Evolutionary conservation across 352 stramenopile species (phyloP).

Genomic region (Globisporangium cystogenes): DNA sequence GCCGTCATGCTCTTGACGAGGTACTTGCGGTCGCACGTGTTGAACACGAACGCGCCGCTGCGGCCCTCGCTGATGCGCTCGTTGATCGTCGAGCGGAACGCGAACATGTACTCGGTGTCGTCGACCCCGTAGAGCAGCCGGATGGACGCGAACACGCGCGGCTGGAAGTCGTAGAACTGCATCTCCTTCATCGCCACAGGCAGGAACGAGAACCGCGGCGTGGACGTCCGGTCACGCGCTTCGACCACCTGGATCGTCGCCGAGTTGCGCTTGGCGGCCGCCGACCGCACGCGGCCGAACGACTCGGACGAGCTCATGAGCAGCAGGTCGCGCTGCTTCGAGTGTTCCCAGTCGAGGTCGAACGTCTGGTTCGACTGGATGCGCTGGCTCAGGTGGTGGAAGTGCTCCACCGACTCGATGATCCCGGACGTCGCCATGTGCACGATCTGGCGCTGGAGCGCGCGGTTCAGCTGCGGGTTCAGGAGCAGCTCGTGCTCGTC

Average conservation of each 20-base stretch:
- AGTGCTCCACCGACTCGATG: slow-evolving; percentile 81
- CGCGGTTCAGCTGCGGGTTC: slow-evolving; percentile 84
- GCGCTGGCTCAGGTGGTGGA: slow-evolving; percentile 56
- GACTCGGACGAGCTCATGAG: slow-evolving; percentile 44
- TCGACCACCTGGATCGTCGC: slow-evolving; percentile 65
- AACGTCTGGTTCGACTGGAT: slow-evolving; percentile 82
- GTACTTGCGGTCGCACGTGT: slow-evolving; percentile 85
- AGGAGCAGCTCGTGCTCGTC: slow-evolving; percentile 36
- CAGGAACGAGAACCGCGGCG: slow-evolving; percentile 53
- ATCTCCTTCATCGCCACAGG: slow-evolving; percentile 74
- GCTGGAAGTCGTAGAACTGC: slow-evolving; percentile 87
- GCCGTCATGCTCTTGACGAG: slow-evolving; percentile 88
- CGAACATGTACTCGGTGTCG: slow-evolving; percentile 73
- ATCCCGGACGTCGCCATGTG: slow-evolving; percentile 87
- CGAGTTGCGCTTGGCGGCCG: not conserved
- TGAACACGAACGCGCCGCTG: slow-evolving; percentile 89
- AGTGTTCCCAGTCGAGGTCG: slow-evolving; percentile 70
- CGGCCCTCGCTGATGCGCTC: slow-evolving; percentile 87
- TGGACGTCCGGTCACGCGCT: slow-evolving; percentile 31
- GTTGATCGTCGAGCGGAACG: slow-evolving; percentile 81
- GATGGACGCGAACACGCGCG: slow-evolving; percentile 73
- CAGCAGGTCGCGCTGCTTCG: slow-evolving; percentile 45
- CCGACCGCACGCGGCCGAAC: slow-evolving; percentile 32
- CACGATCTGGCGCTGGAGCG: slow-evolving; percentile 83
- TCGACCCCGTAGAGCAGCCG: slow-evolving; percentile 60